phyloP scores from a whole-genome alignment of 768 basidiomycete genomes.

The Lactarius tabidus region DNA sequence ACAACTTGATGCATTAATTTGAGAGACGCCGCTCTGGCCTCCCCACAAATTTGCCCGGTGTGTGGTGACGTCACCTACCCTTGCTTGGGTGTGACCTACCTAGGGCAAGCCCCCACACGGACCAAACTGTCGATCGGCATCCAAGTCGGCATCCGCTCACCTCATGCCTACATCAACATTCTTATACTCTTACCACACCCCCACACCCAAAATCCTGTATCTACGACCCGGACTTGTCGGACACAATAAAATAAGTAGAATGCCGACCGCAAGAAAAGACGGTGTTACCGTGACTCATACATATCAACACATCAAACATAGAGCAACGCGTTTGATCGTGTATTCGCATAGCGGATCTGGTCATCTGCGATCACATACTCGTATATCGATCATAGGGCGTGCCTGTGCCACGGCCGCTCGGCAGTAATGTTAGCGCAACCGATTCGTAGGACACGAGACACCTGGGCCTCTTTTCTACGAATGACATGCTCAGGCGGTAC shows the following conservation, averaged over 20 bases:
- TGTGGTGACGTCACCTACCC: conserved; percentile 53
- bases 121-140: too few relatives aligned
- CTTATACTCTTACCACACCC: conserved; percentile 57
- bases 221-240: neutral
- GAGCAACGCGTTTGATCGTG: neutral
- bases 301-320: neutral
- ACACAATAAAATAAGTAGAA: neutral
- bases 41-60: conserved; percentile 63
- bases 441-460: neutral
- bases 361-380: too few relatives aligned
- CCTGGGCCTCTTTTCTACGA: neutral
- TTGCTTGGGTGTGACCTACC: conserved; percentile 31
- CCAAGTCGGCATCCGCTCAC: too few relatives aligned
- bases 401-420: neutral
- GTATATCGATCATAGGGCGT: too few relatives aligned
- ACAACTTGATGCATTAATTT: neutral
- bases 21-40: conserved; percentile 66
- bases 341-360: neutral
- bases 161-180: neutral
- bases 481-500: neutral
- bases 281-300: neutral
- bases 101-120: neutral
- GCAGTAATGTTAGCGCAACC: neutral
- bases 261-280: neutral
- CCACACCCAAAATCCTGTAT: conserved; percentile 41